Base-by-base conservation (phyloP, 805 yeast genomes). In the Hyphopichia homilentoma region DNA sequence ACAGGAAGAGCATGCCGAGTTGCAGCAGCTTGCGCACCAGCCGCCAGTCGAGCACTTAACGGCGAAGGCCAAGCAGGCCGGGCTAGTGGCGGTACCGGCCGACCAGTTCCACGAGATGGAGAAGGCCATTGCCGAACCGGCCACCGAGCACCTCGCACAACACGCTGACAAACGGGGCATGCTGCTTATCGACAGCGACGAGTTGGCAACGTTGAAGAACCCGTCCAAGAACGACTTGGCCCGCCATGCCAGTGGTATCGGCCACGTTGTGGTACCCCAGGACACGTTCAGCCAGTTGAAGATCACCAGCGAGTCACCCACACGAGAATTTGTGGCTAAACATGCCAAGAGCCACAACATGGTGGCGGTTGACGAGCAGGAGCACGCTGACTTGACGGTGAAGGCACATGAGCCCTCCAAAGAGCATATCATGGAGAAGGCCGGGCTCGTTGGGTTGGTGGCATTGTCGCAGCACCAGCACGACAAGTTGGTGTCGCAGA, bases 41-140 rank as follows among this genome's bases (percentile, higher is more conserved):
- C 66, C 66, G 6, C 27, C 37, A 9, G 14, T 49, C 1, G 55
- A 51, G 1, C 48, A 45, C 21, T 27, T 61, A 14, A 34, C 27
- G 3, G 23, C 35, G 6, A 47, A 41, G 15, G 62, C 61, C 3
- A 36, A 34, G 7, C 8, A 14, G 3, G 25, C 36, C 3, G 52
- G 50, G 4, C 43, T 44, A 24, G 30, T 24, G 1, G 40, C 54
- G 8, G 23, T 57, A 3, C 29, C 51, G 2, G 19, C 31, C 1
- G 29, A 38, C 3, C 55, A 52, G 2, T 40, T 33, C 19, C 28
- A 34, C 1, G 13, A 27, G 1, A 40, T 61, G 30, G 28, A 30
- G 6, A 11, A 19, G 4, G 29, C 25, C n/a, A 43, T 41, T 2
- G 24, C 46, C 22, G 29, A 38, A 9, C 66, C 68, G 7, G 45